Conservation (phyloP, 2,329 filamentous ascomycete species). For the Ophiobolus disseminans region DNA sequence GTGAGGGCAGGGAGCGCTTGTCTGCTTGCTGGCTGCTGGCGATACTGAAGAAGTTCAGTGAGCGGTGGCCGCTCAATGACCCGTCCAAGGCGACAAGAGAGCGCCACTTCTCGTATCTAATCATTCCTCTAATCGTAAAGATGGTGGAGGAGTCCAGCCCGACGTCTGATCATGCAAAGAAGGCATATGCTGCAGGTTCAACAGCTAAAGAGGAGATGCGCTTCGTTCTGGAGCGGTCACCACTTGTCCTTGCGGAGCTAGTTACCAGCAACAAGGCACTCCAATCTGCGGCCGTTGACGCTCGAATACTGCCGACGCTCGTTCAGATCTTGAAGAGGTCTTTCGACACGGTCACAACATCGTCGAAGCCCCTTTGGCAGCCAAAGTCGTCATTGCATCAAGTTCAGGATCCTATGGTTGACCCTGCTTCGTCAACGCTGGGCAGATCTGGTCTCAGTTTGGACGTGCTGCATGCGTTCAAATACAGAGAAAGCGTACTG, state of each 20-base stretch:
- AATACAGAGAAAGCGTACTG: conserved; percentile 76
- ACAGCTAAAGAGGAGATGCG: conserved; percentile 53
- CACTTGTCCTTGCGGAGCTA: conserved; percentile 77
- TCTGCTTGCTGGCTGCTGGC: conserved; percentile 51
- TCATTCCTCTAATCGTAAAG: conserved; percentile 57
- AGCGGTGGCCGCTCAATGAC: conserved; percentile 46
- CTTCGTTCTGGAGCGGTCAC: conserved; percentile 61
- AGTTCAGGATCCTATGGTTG: conserved; percentile 34
- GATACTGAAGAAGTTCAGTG: conserved; percentile 46
- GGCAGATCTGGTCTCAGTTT: conserved; percentile 49
- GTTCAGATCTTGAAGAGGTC: conserved; percentile 70
- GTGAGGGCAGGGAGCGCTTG: conserved; percentile 51
- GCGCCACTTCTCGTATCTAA: conserved; percentile 53
- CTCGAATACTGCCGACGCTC: conserved; percentile 66
- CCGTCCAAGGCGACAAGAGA: conserved; percentile 49
- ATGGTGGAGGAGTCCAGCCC: conserved; percentile 52
- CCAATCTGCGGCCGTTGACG: conserved; percentile 82
- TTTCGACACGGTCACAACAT: conserved; percentile 65
- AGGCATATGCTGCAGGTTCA: conserved; percentile 45
- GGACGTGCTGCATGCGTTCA: conserved; percentile 72
- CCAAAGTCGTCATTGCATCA: conserved; percentile 40
- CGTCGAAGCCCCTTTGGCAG: conserved; percentile 63
- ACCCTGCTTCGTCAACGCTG: conserved; percentile 43
- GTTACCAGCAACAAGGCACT: conserved; percentile 79
- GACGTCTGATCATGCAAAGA: conserved; percentile 32